Conservation (phyloP, 225 moss, liverwort and hornwort species). For the Climacium dendroides region DNA sequence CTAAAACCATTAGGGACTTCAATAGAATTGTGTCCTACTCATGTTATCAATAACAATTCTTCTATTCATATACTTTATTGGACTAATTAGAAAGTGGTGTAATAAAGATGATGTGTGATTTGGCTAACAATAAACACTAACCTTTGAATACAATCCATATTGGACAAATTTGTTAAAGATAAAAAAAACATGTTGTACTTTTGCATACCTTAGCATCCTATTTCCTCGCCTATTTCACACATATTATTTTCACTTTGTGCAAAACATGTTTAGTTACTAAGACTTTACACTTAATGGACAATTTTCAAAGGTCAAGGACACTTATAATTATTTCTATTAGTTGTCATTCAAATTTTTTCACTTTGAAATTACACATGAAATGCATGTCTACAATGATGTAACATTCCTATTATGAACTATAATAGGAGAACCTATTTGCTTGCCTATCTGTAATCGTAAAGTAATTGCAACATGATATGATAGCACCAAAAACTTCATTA, state of each 20-base stretch:
- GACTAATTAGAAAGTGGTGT: not conserved
- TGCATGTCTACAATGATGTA: not conserved
- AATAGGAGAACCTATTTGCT: not conserved
- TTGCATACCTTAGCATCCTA: too few relatives aligned
- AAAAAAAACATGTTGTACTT: fast-evolving
- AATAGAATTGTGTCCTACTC: not conserved
- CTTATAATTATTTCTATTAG: not conserved
- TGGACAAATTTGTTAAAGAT: too few relatives aligned
- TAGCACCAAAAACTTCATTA: not conserved
- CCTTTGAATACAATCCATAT: not conserved
- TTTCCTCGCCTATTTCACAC: too few relatives aligned
- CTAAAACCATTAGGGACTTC: too few relatives aligned
- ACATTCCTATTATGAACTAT: too few relatives aligned
- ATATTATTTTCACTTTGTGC: too few relatives aligned
- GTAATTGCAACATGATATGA: fast-evolving
- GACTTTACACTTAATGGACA: too few relatives aligned
- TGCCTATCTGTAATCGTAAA: too few relatives aligned
- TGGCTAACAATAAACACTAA: too few relatives aligned
- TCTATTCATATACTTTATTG: not conserved
- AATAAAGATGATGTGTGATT: not conserved
- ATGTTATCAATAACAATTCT: not conserved
- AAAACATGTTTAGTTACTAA: too few relatives aligned
- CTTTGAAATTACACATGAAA: not conserved
- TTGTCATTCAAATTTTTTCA: too few relatives aligned
- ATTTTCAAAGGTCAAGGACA: not conserved